A percentile compares a stretch with the other conserved stretches of the same genome.
phyloP scores from a whole-genome alignment of 805 yeast genomes.

The Metschnikowia orientalis region DNA sequence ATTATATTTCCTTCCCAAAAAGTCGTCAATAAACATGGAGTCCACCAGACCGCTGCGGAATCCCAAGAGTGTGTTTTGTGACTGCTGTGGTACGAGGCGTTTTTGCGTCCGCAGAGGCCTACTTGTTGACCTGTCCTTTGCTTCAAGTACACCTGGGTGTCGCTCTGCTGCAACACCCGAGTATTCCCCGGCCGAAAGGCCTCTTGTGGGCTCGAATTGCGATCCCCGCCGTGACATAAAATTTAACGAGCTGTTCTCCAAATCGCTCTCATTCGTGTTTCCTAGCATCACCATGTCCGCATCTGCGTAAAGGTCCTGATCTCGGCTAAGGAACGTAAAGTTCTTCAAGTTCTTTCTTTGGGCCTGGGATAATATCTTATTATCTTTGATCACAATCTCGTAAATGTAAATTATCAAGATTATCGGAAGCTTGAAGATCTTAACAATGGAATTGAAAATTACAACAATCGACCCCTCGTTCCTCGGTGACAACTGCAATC shows the following conservation, averaged over 20 bases:
- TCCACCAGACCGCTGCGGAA: constrained; percentile 38
- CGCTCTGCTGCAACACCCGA: constrained; percentile 1
- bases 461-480: constrained; percentile 10
- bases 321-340: constrained; percentile 34
- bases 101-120: not conserved
- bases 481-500: constrained; percentile 15
- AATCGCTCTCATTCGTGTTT: constrained; percentile 13
- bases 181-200: constrained; percentile 4
- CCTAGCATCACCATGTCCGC: constrained; percentile 24
- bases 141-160: not conserved
- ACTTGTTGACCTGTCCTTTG: constrained; percentile 1
- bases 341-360: constrained; percentile 24
- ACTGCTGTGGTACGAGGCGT: constrained; percentile 24
- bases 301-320: constrained; percentile 30
- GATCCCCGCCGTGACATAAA: constrained; percentile 28
- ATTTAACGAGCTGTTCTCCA: constrained; percentile 25
- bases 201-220: constrained; percentile 10
- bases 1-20: constrained; percentile 28
- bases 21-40: constrained; percentile 33
- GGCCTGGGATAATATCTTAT: constrained; percentile 15
- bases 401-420: constrained; percentile 30
- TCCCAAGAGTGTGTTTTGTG: constrained; percentile 32
- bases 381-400: constrained; percentile 26
- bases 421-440: constrained; percentile 34
- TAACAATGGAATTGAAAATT: constrained; percentile 18